Base-by-base conservation (phyloP, 208 protist species). In the Crithidia brevicula region DNA sequence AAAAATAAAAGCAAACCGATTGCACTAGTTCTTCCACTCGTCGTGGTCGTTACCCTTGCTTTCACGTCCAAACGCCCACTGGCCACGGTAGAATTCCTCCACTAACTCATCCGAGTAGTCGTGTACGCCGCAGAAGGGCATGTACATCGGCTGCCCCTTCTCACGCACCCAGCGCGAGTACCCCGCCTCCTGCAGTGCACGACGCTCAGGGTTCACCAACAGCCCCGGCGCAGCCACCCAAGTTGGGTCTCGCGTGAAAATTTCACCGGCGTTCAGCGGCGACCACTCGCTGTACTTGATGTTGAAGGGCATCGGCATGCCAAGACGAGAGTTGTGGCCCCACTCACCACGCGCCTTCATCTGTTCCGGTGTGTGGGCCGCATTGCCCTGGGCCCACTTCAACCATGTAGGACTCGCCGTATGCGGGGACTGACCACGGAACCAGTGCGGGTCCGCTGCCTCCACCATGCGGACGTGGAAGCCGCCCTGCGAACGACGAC, bases 41-140 rank as follows among this genome's bases (percentile, higher is more conserved):
- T 96, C 88, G 72, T 93, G 88, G 54, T 96, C 91, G 65, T 93
- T 92, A 62, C 91, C 89, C 71, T 94, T 96, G 80, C 80, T 94
- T 22, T 80, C 69, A 30, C 85, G 83, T 9, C 87, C 83, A 65
- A 94, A 94, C 33, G 89, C 88, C 87, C 88, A 93, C 71, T 93
- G 85, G n/a, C 88, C 88, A 54, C 91, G 84, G 80, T 94, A 94
- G 76, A 85, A 96, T 77, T 96, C 91, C 67, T 96, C 88, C 20
- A 96, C 88, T 11, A 96, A 71, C 75, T 96, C 91, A 72, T 96
- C 89, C 30, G 86, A 77, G 70, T 88, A 88, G 64, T 94, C 91
- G 63, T 96, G 91, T 56, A 93, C 89, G 40, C 86, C 89, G 64
- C 82, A 91, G 66, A 96, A 94, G 10, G 91, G 91, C 89, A 96